Evolutionary conservation across 306 rosid genomes (phyloP), one percentile per base, ranked within the genome.

Genomic region (Medicago arabica): DNA sequence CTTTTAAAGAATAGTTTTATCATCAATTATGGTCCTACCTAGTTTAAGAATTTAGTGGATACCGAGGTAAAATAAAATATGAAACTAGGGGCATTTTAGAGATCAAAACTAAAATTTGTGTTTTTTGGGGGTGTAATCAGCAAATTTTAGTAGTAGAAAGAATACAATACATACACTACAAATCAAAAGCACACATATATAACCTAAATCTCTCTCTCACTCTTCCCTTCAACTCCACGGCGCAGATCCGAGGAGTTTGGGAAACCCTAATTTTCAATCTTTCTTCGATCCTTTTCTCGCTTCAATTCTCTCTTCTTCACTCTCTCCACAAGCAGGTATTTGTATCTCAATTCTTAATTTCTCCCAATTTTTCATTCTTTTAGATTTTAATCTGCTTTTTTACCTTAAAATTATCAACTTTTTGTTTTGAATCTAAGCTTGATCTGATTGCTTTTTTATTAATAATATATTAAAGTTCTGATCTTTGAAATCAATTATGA

Each of bases 201-300:
- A 75, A 75, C 72, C 79, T 75, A 75, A 36, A 44, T 58, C 46
- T 38, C 54, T 16, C 43, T 69, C 17, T 69, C 49, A 40, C 57
- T 79, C 81, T 71, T 55, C 80, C 86, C 74, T 84, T 81, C 88
- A 82, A 91, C 97, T 91, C 96, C 96, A 80, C 97, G 96, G 97
- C 93, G 92, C 90, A 88, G 89, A 93, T 93, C 93, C 92, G 93
- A 91, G 97, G 96, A 87, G 97, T 89, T 88, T 85, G 85, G 85
- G 79, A 87, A 91, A 91, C 89, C 88, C 90, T 89, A 75, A 75
- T 79, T 64, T 46, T 13, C 51, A 46, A 46, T 75, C 31, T 36
- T 7, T 3, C 54, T 14, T 8, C 2, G 9, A 4, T 46, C 38
- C 16, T 7, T 25, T 17, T 17, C 16, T 62, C 23, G 5, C 40